A percentile compares a stretch with the other conserved stretches of the same genome.
These are phyloP conservation scores for Beta macrorhiza DNA, from an alignment of 179 eudicot species.

Conservation along the genomic window DNA sequence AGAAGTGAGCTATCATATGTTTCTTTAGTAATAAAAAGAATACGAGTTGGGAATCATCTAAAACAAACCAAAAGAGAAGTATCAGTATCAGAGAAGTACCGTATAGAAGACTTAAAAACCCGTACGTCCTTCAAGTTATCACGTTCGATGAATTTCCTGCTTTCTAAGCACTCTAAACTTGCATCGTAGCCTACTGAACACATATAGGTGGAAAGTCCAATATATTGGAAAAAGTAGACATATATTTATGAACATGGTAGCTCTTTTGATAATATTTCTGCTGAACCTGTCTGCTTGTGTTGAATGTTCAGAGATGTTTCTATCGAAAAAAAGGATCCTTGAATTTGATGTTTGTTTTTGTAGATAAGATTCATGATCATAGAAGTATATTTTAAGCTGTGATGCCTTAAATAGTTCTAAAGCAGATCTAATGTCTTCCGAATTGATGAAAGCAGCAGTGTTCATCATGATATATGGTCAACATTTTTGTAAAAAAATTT, in stretches of 20 bases:
- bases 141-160: slow-evolving; percentile 50
- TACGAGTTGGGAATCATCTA: not conserved
- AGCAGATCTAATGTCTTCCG: slow-evolving; percentile 43
- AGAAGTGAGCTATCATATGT: not conserved
- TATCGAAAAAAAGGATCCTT: slow-evolving; percentile 36
- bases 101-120: slow-evolving; percentile 51
- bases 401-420: slow-evolving; percentile 67
- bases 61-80: not conserved
- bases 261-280: slow-evolving; percentile 41
- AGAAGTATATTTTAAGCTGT: slow-evolving; percentile 36
- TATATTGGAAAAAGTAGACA: not conserved
- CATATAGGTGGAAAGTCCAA: not conserved
- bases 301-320: slow-evolving; percentile 31
- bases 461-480: slow-evolving; percentile 37
- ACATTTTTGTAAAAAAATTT: slow-evolving; percentile 38
- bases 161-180: slow-evolving; percentile 49
- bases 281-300: slow-evolving; percentile 34
- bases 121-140: slow-evolving; percentile 38
- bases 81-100: slow-evolving; percentile 31
- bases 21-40: no score
- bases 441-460: slow-evolving; percentile 33
- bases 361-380: slow-evolving; percentile 50
- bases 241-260: slow-evolving; percentile 23
- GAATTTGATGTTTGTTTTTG: slow-evolving; percentile 44
- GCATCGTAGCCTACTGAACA: slow-evolving; percentile 61